Base-by-base conservation (phyloP, 2,329 filamentous ascomycete genomes). In the Leptodontidium sp. region DNA sequence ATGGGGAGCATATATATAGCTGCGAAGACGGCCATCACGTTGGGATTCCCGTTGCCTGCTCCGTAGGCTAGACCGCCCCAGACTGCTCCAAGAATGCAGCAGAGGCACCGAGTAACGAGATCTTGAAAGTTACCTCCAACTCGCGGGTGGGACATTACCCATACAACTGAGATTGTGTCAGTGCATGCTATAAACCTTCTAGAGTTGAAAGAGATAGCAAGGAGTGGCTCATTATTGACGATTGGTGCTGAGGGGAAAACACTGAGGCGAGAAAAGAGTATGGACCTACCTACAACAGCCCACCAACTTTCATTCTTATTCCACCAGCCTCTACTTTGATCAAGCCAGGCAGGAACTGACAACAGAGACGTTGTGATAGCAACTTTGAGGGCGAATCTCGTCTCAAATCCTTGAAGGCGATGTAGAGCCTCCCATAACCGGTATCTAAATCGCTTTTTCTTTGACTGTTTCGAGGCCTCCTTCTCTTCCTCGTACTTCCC, bases 41-140 rank as follows among this genome's bases (percentile, higher is more conserved):
- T 87, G 0, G 85, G 85, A 72, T 84, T 87, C 7, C 86, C 86
- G 52, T 83, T 72, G 3, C 81, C 82, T 14, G 84, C 85, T 7
- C 81, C 82, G 73, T 84, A 86, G 0, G 85, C 82, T 49, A 87
- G 75, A 9, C 83, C 86, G 6, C 83, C 84, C 87, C 87, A 89
- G 0, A 84, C 74, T 24, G 86, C 84, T 15, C 87, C 87, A 4
- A 88, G 76, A 15, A 85, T 77, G 2, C 81, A 85, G 43, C 83
- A 82, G 40, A 84, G 78, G 3, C 82, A 81, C 67, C 87, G 82
- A 2, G 82, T 84, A n/a, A 87, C 75, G 26, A 89, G 79, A 74
- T 89, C 87, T 72, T 87, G 85, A 9, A 87, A 73, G 65, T 88
- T 89, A 11, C 87, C 87, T 11, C 87, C 87, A 2, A 87, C 85